Evolutionary conservation across 108 stramenopile species (phyloP).

Genomic region (Nitzschia palea): DNA sequence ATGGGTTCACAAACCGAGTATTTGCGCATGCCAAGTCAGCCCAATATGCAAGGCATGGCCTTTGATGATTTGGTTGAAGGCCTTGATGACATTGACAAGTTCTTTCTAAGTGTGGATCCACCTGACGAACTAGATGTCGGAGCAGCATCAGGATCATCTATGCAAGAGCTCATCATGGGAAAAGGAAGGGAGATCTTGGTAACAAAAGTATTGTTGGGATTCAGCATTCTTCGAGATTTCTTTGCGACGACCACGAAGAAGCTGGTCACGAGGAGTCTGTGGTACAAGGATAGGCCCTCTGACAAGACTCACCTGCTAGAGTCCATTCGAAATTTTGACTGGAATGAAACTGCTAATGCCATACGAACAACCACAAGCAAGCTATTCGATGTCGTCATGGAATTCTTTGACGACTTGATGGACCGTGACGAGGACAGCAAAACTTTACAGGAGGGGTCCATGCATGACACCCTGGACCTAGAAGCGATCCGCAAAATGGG

Average conservation of each 20-base stretch:
- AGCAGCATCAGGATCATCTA: constrained; percentile 67
- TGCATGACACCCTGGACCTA: no score
- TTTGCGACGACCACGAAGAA: not conserved
- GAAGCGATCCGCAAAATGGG: no score
- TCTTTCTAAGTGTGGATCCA: constrained; percentile 75
- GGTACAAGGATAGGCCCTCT: no score
- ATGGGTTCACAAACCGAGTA: not conserved
- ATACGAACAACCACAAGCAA: no score
- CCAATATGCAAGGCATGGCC: not conserved
- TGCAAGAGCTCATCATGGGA: constrained; percentile 74
- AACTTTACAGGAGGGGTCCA: no score
- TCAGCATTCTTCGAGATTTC: not conserved
- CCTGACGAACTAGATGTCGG: constrained; percentile 88
- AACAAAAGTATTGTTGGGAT: not conserved
- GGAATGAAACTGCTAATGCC: no score
- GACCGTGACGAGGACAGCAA: no score
- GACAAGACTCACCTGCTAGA: no score
- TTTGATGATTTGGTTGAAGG: constrained; percentile 73
- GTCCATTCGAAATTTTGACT: no score
- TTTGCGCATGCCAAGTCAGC: not conserved
- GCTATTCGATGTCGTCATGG: no score
- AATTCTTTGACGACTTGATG: no score
- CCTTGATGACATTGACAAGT: constrained; percentile 81
- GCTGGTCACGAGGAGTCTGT: no score
- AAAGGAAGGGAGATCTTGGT: constrained; percentile 15